Evolutionary conservation across 345 rosid species (phyloP).

Genomic region (Schrenkiella parvula): DNA sequence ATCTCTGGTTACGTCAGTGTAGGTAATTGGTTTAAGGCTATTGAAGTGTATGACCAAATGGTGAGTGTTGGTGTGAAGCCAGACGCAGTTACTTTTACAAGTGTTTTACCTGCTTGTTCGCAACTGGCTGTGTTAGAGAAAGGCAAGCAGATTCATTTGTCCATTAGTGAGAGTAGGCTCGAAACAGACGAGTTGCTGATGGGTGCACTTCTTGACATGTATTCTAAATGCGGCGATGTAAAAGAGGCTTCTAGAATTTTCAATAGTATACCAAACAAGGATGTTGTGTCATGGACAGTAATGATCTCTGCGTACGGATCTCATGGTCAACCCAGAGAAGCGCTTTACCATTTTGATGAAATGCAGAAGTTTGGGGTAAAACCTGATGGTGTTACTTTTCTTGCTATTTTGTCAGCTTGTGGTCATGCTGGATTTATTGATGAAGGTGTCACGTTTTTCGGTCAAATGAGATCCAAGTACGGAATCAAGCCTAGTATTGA

Average conservation of each 20-base stretch:
- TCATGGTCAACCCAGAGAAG: constrained; percentile 56
- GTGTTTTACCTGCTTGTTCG: constrained; percentile 60
- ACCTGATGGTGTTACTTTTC: constrained; percentile 61
- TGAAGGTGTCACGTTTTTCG: constrained; percentile 48
- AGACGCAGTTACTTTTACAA: constrained; percentile 58
- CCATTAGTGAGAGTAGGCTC: constrained; percentile 30
- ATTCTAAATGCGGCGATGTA: constrained; percentile 80
- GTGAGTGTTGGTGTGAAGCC: constrained; percentile 42
- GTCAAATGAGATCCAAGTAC: constrained; percentile 38
- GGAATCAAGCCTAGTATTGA: constrained; percentile 45
- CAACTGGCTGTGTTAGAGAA: constrained; percentile 61
- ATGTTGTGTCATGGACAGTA: constrained; percentile 68
- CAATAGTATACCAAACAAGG: constrained; percentile 41
- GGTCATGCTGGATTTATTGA: constrained; percentile 63
- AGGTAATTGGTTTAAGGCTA: constrained; percentile 51
- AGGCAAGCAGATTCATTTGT: constrained; percentile 59
- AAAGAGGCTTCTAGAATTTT: constrained; percentile 52
- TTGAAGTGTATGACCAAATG: constrained; percentile 44
- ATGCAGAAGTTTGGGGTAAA: constrained; percentile 45
- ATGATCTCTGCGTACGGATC: constrained; percentile 76
- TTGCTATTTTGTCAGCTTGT: constrained; percentile 68
- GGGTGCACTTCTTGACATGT: constrained; percentile 82
- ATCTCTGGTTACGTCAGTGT: constrained; percentile 53
- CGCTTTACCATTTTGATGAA: constrained; percentile 47
- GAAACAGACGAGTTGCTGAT: constrained; percentile 46